These are phyloP conservation scores for Alternaria novae-zelandiae DNA, from an alignment of 2,329 filamentous ascomycete species.

Conservation along the genomic window DNA sequence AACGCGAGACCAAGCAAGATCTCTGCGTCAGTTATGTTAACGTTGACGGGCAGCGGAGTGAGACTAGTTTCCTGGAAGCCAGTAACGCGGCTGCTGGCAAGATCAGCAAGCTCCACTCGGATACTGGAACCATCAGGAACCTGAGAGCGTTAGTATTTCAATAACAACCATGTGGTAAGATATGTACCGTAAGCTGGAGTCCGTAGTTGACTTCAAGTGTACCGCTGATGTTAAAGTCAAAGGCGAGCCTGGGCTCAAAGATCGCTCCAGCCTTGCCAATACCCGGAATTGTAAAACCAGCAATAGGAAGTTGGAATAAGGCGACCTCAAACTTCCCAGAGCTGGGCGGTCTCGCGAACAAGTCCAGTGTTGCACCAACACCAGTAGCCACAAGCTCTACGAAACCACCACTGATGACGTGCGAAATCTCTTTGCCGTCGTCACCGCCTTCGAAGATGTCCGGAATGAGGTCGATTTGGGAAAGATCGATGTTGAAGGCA, in stretches of 20 bases:
- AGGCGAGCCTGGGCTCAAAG: conserved; percentile 38
- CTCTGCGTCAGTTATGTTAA: conserved; percentile 34
- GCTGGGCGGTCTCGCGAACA: conserved; percentile 35
- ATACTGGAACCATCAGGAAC: conserved; percentile 40
- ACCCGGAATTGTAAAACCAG: conserved; percentile 44
- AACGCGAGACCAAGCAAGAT: conserved; percentile 40
- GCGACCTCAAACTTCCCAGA: conserved; percentile 31
- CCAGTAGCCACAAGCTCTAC: conserved; percentile 40
- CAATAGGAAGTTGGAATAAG: conserved; percentile 34
- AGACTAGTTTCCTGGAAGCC: conserved; percentile 40
- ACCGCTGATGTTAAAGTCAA: conserved; percentile 35
- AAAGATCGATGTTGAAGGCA: conserved; percentile 34
- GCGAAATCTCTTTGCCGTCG: conserved; percentile 31
- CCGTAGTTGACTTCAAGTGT: conserved; percentile 45
- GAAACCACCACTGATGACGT: conserved; percentile 42
- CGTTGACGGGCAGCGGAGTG: conserved; percentile 42
- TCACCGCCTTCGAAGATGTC: conserved; percentile 33
- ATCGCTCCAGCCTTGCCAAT: conserved; percentile 46
- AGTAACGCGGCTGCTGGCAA: conserved; percentile 28
- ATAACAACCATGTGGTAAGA: background rate
- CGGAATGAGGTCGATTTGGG: conserved; percentile 30
- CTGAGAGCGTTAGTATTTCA: conserved; percentile 18
- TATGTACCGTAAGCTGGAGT: conserved; percentile 44
- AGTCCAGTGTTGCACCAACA: conserved; percentile 44
- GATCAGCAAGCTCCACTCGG: conserved; percentile 34